phyloP scores from a whole-genome alignment of 164 flowering plant genomes.

The Nelumbo lutea region DNA sequence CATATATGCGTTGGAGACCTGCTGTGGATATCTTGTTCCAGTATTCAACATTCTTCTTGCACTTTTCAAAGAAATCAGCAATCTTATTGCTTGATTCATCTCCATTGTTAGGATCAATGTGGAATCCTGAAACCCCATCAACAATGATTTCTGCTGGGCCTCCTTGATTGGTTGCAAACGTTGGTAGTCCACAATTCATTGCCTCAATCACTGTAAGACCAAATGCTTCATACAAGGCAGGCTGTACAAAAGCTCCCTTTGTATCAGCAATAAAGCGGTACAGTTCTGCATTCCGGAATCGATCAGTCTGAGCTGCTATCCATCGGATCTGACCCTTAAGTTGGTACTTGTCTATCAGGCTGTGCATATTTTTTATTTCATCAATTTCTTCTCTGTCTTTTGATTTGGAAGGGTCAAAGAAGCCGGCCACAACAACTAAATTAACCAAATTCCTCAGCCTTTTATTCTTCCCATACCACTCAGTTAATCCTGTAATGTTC shows the following conservation, averaged over 20 bases:
- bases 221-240: slow-evolving; percentile 88
- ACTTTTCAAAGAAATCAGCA: slow-evolving; percentile 82
- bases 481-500: slow-evolving; percentile 75
- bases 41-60: slow-evolving; percentile 50
- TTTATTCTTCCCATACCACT: slow-evolving; percentile 87
- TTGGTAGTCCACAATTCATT: slow-evolving; percentile 90
- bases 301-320: slow-evolving; percentile 90
- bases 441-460: slow-evolving; percentile 65
- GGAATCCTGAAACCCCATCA: slow-evolving; percentile 87
- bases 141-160: slow-evolving; percentile 94
- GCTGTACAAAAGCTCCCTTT: slow-evolving; percentile 93
- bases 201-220: slow-evolving; percentile 95
- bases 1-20: slow-evolving; percentile 69
- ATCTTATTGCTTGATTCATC: slow-evolving; percentile 76
- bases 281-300: slow-evolving; percentile 73
- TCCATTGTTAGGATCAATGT: slow-evolving; percentile 78
- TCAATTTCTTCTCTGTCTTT: slow-evolving; percentile 90
- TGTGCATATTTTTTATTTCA: slow-evolving; percentile 85
- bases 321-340: slow-evolving; percentile 82
- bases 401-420: slow-evolving; percentile 77
- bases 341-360: slow-evolving; percentile 58
- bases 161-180: slow-evolving; percentile 93
- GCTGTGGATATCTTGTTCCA: slow-evolving; percentile 63
- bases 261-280: slow-evolving; percentile 87
- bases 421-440: slow-evolving; percentile 84